These are phyloP conservation scores for Roridomyces roridus DNA, from an alignment of 768 basidiomycete species.

Conservation along the genomic window DNA sequence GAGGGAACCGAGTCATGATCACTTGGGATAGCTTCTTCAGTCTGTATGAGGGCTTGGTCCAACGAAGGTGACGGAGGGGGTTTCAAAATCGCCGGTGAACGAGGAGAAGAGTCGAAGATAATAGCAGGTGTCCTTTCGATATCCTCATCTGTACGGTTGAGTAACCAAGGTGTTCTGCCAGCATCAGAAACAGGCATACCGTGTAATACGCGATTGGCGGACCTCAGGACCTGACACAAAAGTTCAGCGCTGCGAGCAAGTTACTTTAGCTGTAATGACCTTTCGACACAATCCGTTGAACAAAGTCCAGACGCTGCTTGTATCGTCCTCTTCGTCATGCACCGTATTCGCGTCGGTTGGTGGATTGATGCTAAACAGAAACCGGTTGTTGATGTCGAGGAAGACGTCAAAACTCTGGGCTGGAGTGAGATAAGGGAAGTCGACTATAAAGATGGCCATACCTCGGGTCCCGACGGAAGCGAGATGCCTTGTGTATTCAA, in stretches of 20 bases:
- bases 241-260: neutral
- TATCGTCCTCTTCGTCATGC: neutral
- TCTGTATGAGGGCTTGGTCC: neutral
- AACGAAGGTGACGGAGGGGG: too few species aligned
- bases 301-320: neutral
- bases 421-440: too few species aligned
- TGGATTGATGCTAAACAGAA: neutral
- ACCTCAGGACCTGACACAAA: too few species aligned
- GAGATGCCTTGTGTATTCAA: neutral
- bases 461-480: neutral
- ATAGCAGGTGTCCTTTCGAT: neutral
- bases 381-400: conserved; percentile 3
- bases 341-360: neutral
- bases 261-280: neutral
- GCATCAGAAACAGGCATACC: too few species aligned
- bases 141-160: too few species aligned
- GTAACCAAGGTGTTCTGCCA: too few species aligned
- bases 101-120: neutral
- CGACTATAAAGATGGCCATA: neutral
- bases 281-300: conserved; percentile 7
- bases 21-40: neutral
- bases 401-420: conserved; percentile 11
- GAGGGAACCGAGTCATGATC: too few species aligned
- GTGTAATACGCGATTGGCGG: too few species aligned
- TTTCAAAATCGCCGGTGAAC: neutral